Base-by-base conservation (phyloP, 208 protist species). In the Crithidia mellificae region DNA sequence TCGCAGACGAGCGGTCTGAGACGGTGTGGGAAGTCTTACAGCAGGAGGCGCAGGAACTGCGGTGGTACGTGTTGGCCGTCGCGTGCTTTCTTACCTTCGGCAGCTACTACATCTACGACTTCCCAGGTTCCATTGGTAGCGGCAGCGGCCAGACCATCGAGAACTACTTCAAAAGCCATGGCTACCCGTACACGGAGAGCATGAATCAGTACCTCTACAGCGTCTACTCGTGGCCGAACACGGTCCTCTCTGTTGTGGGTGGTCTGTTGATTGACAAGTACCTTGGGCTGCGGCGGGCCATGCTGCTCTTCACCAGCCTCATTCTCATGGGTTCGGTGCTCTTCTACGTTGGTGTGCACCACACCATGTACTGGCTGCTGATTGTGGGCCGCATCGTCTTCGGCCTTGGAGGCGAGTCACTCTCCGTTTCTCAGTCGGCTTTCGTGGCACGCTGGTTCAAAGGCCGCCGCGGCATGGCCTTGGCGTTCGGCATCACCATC, bases 221-320 rank as follows among this genome's bases (percentile, higher is more conserved):
- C 47, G 90, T 96, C 30, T 98, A 97, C 70, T 95, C 91, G 51
- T 97, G 90, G 82, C 94, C 91, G 1, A 98, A 97, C 74, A 98
- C 90, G 2, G 76, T 94, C 2, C 85, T 97, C 20, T 78, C 87
- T 5, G 77, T 95, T 22, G 75, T 96, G 25, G 91, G 92, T 9
- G 94, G 91, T 34, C 77, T 95, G 25, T 68, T 98, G 19, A 97
- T 98, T 54, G 92, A 98, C 75, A 87, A 91, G 47, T 88, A 82
- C 49, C 72, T 96, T 5, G 92, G 92, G 2, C 71, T 97, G 20
- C 90, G 87, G 8, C 67, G 59, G 15, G 80, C 86, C 19, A 87
- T 92, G 74, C 61, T 96, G 8, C 75, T 98, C 34, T 98, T 96
- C 50, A 84, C 78, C 4, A 17, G 51, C 1, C 80, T 96, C 30